Evolutionary conservation across 306 rosid species (phyloP).

Genomic region (Quercus wislizeni): DNA sequence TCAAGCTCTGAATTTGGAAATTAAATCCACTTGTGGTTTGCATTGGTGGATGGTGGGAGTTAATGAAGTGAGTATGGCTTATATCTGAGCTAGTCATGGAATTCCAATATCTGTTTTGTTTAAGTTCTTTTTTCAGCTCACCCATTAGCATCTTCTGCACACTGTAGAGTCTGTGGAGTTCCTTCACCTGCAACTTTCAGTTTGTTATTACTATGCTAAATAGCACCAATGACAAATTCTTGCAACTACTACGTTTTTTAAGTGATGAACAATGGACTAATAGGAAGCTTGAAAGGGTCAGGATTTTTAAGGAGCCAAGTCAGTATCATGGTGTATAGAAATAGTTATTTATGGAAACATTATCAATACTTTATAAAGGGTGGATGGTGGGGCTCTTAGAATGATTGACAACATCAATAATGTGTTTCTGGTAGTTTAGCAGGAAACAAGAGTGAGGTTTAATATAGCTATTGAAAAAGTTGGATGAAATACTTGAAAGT

Average conservation of each 20-base stretch:
- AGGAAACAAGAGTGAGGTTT: neutral
- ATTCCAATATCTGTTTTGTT: constrained; percentile 34
- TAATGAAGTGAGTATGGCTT: constrained; percentile 33
- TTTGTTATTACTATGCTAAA: constrained; percentile 9
- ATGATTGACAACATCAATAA: neutral
- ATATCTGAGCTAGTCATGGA: constrained; percentile 32
- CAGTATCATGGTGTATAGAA: neutral
- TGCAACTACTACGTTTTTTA: constrained; percentile 12
- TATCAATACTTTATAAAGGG: neutral
- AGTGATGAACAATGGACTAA: neutral
- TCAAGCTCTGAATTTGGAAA: constrained; percentile 41
- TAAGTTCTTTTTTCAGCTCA: constrained; percentile 47
- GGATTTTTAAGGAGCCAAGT: neutral
- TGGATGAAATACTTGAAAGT: neutral
- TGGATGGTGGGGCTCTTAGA: constrained; percentile 5
- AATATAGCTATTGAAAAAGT: neutral
- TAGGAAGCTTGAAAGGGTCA: neutral
- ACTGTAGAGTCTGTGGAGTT: constrained; percentile 74
- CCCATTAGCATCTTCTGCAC: constrained; percentile 81
- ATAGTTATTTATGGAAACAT: neutral
- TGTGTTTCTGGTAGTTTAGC: neutral
- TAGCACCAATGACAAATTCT: neutral
- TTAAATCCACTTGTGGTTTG: constrained; percentile 27
- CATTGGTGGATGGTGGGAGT: constrained; percentile 28
- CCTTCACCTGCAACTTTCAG: constrained; percentile 59